phyloP scores from a whole-genome alignment of 306 rosid species.

The Vigna trinervia region DNA sequence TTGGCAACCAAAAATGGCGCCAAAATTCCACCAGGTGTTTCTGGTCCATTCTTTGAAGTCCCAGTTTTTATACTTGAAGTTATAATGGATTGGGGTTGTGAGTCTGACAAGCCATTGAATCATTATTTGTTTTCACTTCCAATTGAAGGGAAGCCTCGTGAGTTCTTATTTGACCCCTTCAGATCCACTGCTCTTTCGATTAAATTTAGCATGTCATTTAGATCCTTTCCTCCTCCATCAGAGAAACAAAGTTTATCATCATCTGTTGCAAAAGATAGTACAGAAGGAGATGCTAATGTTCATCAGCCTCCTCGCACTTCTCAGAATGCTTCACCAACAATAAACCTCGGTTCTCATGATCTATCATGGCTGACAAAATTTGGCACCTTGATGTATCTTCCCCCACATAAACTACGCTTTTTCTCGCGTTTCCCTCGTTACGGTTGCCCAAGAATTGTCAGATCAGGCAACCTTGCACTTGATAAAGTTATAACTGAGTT shows the following conservation, averaged over 20 bases:
- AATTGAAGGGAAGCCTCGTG: constrained; percentile 74
- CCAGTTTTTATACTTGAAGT: constrained; percentile 81
- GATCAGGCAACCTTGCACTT: constrained; percentile 91
- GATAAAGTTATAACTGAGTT: constrained; percentile 97
- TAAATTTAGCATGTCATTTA: constrained; percentile 61
- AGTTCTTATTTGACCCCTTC: constrained; percentile 82
- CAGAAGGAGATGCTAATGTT: constrained; percentile 59
- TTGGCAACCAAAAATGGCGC: constrained; percentile 68
- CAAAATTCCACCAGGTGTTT: constrained; percentile 69
- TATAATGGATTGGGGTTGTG: constrained; percentile 91
- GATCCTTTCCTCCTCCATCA: constrained; percentile 56
- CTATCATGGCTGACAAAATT: constrained; percentile 81
- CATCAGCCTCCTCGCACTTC: constrained; percentile 53
- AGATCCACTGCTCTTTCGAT: constrained; percentile 87
- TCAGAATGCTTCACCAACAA: constrained; percentile 55
- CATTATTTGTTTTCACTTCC: constrained; percentile 88
- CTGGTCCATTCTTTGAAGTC: constrained; percentile 69
- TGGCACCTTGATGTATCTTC: constrained; percentile 62
- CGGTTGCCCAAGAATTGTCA: constrained; percentile 73
- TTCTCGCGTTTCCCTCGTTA: constrained; percentile 95
- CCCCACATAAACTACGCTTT: constrained; percentile 90
- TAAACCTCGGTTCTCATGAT: constrained; percentile 90
- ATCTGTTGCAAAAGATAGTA: constrained; percentile 41
- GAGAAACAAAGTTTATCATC: constrained; percentile 54
- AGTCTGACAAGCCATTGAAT: constrained; percentile 77